A percentile compares a stretch with the other conserved stretches of the same genome.
These are phyloP conservation scores for Prunus yedoensis DNA, from an alignment of 331 rosid species.

Conservation along the genomic window DNA sequence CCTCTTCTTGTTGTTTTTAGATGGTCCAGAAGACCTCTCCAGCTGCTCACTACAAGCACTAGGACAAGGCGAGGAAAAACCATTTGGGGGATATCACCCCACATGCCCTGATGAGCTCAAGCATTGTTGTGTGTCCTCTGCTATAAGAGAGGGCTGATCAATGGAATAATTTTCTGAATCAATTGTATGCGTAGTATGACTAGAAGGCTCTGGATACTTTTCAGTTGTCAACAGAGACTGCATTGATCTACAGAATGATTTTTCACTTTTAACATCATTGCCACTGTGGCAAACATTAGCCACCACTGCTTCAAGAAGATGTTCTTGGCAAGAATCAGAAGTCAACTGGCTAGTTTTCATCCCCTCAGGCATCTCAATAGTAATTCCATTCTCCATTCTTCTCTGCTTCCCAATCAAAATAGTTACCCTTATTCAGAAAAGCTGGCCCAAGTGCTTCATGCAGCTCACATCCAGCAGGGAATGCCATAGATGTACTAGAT, in stretches of 20 bases:
- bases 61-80: constrained; percentile 71
- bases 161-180: constrained; percentile 60
- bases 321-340: constrained; percentile 61
- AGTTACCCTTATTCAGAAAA: constrained; percentile 49
- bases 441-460: constrained; percentile 95
- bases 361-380: constrained; percentile 47
- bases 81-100: constrained; percentile 68
- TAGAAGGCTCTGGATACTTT: constrained; percentile 59
- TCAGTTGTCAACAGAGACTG: constrained; percentile 63
- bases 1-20: constrained; percentile 83
- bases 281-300: constrained; percentile 63
- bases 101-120: constrained; percentile 70
- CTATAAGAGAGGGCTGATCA: constrained; percentile 54
- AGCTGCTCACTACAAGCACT: constrained; percentile 66
- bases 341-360: constrained; percentile 61
- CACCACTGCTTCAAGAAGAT: constrained; percentile 91
- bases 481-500: constrained; percentile 45
- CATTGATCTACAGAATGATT: constrained; percentile 58
- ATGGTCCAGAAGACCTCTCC: constrained; percentile 71
- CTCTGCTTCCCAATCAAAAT: constrained; percentile 43
- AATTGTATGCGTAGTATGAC: constrained; percentile 39
- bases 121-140: constrained; percentile 57
- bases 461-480: constrained; percentile 95
- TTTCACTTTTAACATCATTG: constrained; percentile 52
- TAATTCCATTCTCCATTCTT: constrained; percentile 44